Evolutionary conservation across 225 moss, liverwort and hornwort species (phyloP).

Genomic region (Straminergon stramineum): DNA sequence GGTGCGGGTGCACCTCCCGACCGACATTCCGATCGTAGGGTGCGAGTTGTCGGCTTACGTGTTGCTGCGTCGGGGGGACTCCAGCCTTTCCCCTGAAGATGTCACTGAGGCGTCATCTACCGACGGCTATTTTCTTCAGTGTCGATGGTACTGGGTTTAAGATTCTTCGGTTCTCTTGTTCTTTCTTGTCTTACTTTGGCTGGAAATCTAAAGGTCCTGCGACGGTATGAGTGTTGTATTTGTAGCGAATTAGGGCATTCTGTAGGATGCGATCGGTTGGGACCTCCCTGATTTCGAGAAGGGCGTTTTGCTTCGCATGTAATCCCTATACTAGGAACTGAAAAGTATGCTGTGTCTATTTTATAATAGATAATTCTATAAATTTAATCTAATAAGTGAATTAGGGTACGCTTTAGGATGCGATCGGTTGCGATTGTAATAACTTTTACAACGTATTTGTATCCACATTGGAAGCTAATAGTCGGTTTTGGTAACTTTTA

Average conservation of each 20-base stretch:
- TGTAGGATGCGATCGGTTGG: not conserved
- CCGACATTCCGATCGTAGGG: constrained; percentile 97
- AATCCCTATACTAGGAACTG: not conserved
- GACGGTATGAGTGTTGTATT: not conserved
- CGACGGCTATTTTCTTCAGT: constrained; percentile 75
- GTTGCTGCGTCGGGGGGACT: constrained; percentile 69
- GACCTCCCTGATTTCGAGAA: not conserved
- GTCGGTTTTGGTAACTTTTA: not conserved
- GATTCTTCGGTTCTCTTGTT: not conserved
- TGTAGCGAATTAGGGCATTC: not conserved
- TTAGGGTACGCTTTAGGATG: not conserved
- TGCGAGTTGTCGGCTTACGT: constrained; percentile 93
- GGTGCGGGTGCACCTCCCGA: constrained; percentile 96
- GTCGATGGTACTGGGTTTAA: constrained; percentile 57
- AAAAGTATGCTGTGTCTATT: not conserved
- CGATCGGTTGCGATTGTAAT: not conserved
- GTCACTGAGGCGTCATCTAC: constrained; percentile 65
- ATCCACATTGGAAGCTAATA: not conserved
- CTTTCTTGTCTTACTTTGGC: not conserved
- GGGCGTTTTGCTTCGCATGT: not conserved
- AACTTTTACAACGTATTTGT: not conserved
- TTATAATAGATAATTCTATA: not conserved
- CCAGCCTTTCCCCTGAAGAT: constrained; percentile 67
- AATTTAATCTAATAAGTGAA: not conserved
- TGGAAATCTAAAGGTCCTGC: not conserved